Evolutionary conservation across 768 basidiomycete genomes (phyloP).

Genomic region (Amanita pallidorosea): DNA sequence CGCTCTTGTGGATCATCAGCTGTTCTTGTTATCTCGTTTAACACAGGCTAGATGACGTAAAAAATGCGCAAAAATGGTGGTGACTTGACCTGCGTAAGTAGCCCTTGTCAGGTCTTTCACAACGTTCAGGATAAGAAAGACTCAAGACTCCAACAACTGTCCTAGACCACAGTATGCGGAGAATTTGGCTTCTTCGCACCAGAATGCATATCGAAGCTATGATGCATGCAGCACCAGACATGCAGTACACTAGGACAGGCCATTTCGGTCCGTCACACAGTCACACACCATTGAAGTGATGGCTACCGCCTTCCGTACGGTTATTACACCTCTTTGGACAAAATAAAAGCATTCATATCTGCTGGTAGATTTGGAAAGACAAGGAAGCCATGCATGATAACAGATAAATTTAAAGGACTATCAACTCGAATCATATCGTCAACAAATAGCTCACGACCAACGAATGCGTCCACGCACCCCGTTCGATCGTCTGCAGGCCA

Average conservation of each 20-base stretch:
- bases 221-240: constrained; percentile 45
- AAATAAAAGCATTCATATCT: constrained; percentile 54
- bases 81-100: constrained; percentile 66
- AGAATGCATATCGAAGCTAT: constrained; percentile 47
- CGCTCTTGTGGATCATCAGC: constrained; percentile 68
- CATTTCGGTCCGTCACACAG: constrained; percentile 57
- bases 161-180: constrained; percentile 52
- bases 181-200: constrained; percentile 54
- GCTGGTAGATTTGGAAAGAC: constrained; percentile 65
- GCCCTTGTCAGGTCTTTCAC: constrained; percentile 49
- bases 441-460: constrained; percentile 38
- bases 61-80: constrained; percentile 60
- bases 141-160: neutral
- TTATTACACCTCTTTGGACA: constrained; percentile 18
- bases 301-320: constrained; percentile 26
- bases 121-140: neutral
- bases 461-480: constrained; percentile 42
- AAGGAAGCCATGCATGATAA: constrained; percentile 63
- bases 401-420: constrained; percentile 35
- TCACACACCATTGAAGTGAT: constrained; percentile 57
- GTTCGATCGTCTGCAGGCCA: constrained; percentile 34
- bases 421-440: neutral
- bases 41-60: neutral
- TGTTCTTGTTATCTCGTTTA: constrained; percentile 11
- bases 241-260: constrained; percentile 58